Evolutionary conservation across 768 basidiomycete genomes (phyloP), one percentile per base, ranked within the genome.

Genomic region (Naganishia randhawae): DNA sequence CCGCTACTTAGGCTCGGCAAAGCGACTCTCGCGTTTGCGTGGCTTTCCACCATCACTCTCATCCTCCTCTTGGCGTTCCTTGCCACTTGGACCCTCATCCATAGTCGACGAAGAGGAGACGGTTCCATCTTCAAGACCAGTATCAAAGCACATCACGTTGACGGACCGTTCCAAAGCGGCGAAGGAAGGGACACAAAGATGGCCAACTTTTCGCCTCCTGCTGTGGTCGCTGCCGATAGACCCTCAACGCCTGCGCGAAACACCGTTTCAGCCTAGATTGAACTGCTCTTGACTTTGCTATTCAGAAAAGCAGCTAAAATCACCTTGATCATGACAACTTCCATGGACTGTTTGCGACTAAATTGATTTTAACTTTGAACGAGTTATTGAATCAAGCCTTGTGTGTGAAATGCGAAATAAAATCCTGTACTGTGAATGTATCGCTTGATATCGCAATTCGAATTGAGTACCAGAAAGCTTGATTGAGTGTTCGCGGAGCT

Each of bases 71-170:
- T 61, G 35, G 16, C 39, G 1, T 61, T 61, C 37, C 35, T 61
- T 39, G 16, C 13, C 29, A 29, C 25, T 25, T 61, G 57, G 57
- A 25, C 19, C 37, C 22, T 25, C 22, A 29, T 41, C 25, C 57
- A 61, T 22, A 37, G 57, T 25, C 37, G 32, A 29, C 2, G 22
- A 41, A 35, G 57, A 61, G 57, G 31, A 39, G 57, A 61, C 37
- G 22, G 22, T 6, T 8, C 33, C 57, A 61, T 61, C 57, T 39
- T 39, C 19, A 61, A 22, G 57, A 25, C 57, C 16, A 61, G 37
- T 39, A 61, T 61, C 57, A 61, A 61, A 22, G 57, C 57, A 25
- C 57, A 61, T 14, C 22, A 61, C 14, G 57, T 61, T 22, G 57
- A 61, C 2, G 57, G 57, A 42, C 45, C 45, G 16, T 48, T 48